Conservation (phyloP, 495 filamentous ascomycete genomes). For the Aspergillus hancockii region DNA sequence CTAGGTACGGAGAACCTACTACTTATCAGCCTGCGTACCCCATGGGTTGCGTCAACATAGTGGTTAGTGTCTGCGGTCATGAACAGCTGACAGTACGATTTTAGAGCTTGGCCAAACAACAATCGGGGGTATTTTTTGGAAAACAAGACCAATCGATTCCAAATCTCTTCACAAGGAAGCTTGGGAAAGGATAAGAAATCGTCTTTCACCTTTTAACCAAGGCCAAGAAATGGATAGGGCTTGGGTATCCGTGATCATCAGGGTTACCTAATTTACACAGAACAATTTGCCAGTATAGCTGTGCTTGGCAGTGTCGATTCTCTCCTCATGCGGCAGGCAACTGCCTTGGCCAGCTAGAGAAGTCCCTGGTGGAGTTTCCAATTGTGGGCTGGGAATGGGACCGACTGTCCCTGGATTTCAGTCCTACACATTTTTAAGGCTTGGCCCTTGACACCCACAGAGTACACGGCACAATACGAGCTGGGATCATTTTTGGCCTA, state of each 20-base stretch:
- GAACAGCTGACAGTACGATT: not conserved
- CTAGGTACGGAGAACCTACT: not conserved
- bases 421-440: not conserved
- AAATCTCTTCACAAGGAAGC: not conserved
- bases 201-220: not conserved
- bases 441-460: not conserved
- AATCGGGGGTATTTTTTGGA: not conserved
- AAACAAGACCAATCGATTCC: not conserved
- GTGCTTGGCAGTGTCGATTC: constrained; percentile 5
- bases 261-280: constrained; percentile 5
- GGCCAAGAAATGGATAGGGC: constrained; percentile 3
- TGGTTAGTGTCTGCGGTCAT: not conserved
- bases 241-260: constrained; percentile 4
- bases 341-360: not conserved
- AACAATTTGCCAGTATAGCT: not conserved
- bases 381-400: not conserved
- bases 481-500: not conserved
- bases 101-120: not conserved
- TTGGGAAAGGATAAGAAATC: not conserved
- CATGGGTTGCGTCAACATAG: constrained; percentile 1
- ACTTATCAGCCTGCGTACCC: constrained; percentile 1
- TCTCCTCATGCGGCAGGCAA: constrained; percentile 1
- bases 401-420: not conserved
- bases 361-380: not conserved
- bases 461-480: not conserved